Evolutionary conservation across 257 asterid species (phyloP).

Genomic region (Salvia rosmarinus): DNA sequence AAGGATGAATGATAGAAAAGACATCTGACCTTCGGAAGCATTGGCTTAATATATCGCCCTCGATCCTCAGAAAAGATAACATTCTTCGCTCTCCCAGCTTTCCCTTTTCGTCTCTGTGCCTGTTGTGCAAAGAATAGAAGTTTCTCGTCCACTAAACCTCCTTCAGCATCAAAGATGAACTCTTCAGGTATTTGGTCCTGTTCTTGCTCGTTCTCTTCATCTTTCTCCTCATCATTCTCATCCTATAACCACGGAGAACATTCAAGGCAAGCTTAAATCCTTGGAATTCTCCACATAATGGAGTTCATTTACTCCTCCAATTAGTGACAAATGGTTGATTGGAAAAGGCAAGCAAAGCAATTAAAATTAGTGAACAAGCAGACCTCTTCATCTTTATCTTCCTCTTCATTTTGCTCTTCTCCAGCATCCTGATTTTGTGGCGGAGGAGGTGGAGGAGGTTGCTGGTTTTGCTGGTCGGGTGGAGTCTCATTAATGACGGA

Average conservation of each 20-base stretch:
- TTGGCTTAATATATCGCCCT: slow-evolving; percentile 93
- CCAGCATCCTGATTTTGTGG: slow-evolving; percentile 79
- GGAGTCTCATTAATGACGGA: slow-evolving; percentile 70
- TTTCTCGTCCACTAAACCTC: slow-evolving; percentile 93
- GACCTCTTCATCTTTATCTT: slow-evolving; percentile 62
- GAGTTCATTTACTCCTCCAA: slow-evolving; percentile 18
- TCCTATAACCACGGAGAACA: slow-evolving; percentile 51
- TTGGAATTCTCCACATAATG: background rate
- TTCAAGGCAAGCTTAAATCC: slow-evolving; percentile 25
- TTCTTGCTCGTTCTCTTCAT: slow-evolving; percentile 61
- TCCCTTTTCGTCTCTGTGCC: slow-evolving; percentile 85
- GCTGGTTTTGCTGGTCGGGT: slow-evolving; percentile 65
- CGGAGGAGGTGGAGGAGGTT: slow-evolving; percentile 80
- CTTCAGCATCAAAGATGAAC: slow-evolving; percentile 96
- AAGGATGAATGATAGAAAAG: slow-evolving; percentile 24
- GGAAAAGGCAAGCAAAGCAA: slow-evolving; percentile 2
- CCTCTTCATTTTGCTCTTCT: slow-evolving; percentile 77
- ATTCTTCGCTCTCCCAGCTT: slow-evolving; percentile 98
- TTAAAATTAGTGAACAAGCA: slow-evolving; percentile 13
- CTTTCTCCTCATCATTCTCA: slow-evolving; percentile 78
- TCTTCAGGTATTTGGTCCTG: slow-evolving; percentile 91
- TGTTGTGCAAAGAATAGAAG: slow-evolving; percentile 99
- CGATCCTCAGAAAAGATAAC: slow-evolving; percentile 97
- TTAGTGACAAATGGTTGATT: background rate
- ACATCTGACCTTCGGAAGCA: slow-evolving; percentile 90